A percentile compares a stretch with the other conserved stretches of the same genome.
phyloP scores from a whole-genome alignment of 208 protist species.

The Leishmania martiniquensis region DNA sequence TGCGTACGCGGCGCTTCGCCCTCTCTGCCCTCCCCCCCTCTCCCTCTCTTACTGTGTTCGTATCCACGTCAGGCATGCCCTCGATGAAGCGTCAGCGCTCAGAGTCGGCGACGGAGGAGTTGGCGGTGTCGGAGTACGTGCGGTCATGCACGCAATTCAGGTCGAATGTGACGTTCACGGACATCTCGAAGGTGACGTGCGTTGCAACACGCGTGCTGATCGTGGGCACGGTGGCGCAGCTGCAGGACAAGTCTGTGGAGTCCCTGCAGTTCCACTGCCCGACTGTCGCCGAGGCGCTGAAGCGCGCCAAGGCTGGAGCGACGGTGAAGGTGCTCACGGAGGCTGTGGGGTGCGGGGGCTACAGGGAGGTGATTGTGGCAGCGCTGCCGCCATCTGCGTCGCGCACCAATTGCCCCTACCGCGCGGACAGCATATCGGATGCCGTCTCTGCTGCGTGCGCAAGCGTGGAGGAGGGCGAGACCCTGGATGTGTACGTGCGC shows the following conservation, averaged over 20 bases:
- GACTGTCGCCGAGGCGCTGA: conserved; percentile 58
- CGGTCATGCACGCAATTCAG: conserved; percentile 51
- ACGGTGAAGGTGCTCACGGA: conserved; percentile 38
- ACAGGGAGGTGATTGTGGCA: conserved; percentile 44
- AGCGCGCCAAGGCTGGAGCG: conserved; percentile 29
- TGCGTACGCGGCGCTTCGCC: background rate
- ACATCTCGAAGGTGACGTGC: conserved; percentile 36
- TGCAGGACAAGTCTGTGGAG: conserved; percentile 44
- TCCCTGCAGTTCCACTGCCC: conserved; percentile 55
- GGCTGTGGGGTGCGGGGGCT: conserved; percentile 25
- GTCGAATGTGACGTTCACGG: conserved; percentile 60
- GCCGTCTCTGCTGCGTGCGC: conserved; percentile 37
- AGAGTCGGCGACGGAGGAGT: conserved; percentile 38
- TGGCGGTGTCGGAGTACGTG: conserved; percentile 44
- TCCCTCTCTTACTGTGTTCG: background rate
- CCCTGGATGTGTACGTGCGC: conserved; percentile 62
- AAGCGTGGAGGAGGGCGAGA: conserved; percentile 21
- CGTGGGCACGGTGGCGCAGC: conserved; percentile 52
- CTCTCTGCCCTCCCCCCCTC: background rate
- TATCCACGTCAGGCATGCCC: conserved; percentile 10
- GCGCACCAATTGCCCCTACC: conserved; percentile 73
- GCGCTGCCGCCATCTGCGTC: conserved; percentile 54
- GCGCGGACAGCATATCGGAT: conserved; percentile 53
- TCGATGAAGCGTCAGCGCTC: conserved; percentile 39
- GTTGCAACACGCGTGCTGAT: conserved; percentile 51